Evolutionary conservation across 2,329 filamentous ascomycete genomes (phyloP).

Genomic region (Graphilbum ipis-grandicollis): DNA sequence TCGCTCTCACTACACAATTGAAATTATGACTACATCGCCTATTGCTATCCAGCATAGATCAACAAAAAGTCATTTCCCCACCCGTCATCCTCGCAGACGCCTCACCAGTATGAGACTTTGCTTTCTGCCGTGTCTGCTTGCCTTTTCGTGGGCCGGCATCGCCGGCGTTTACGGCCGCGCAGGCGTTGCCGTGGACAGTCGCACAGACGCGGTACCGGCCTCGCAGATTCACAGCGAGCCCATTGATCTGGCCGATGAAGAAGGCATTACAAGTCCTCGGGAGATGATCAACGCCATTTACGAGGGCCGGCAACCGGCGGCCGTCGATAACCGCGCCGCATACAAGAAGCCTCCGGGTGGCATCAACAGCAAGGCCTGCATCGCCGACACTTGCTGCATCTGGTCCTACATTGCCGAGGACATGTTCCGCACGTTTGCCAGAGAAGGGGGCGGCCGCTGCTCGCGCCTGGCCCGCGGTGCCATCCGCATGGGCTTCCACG

Average conservation of each 20-base stretch:
- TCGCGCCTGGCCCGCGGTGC: conserved; percentile 21
- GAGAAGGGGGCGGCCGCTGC: conserved; percentile 6
- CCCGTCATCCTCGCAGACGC: too few species aligned
- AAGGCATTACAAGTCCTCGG: conserved; percentile 18
- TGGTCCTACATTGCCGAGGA: conserved; percentile 22
- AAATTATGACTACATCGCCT: too few species aligned
- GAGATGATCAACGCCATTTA: conserved; percentile 21
- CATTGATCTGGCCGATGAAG: conserved; percentile 19
- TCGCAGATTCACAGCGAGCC: too few species aligned
- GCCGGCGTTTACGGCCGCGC: too few species aligned
- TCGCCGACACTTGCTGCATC: conserved; percentile 15
- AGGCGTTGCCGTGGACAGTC: too few species aligned
- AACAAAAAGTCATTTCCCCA: too few species aligned
- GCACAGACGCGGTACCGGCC: too few species aligned
- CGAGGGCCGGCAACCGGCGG: conserved; percentile 1
- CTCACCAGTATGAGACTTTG: too few species aligned
- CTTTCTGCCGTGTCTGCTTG: too few species aligned
- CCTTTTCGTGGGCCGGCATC: too few species aligned
- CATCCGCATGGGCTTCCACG: conserved; percentile 28
- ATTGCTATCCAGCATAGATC: too few species aligned
- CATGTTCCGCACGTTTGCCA: conserved; percentile 17
- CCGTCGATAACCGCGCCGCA: conserved; percentile 11
- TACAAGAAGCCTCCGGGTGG: conserved; percentile 7
- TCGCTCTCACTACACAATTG: too few species aligned
- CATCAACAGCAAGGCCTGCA: conserved; percentile 12